Base-by-base conservation (phyloP, 345 rosid genomes). In the Eutrema heterophyllum region DNA sequence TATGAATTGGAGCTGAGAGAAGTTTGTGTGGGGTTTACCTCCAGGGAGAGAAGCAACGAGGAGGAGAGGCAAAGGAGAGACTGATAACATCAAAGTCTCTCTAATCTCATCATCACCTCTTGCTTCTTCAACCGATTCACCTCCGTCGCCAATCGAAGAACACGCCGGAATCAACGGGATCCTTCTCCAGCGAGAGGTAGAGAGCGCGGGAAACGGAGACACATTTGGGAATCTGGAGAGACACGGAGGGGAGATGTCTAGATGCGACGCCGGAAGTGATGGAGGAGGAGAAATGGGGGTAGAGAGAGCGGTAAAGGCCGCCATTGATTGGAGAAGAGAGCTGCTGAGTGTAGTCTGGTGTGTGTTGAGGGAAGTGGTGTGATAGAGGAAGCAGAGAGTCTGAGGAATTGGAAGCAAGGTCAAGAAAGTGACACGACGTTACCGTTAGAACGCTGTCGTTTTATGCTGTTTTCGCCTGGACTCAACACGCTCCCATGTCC, bases 21-120 rank as follows among this genome's bases (percentile, higher is more conserved):
- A 49, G 27, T 13, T 9, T 57, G 27, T 4, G 51, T 48, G 32
- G 4, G 35, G 14, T 16, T 27, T 83, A 91, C 97, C 97, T 87
- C 97, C 97, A 18, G 96, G 99, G 74, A 95, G 91, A 60, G 96
- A 79, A 79, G 88, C 92, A 30, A 87, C 32, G 76, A 86, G 40
- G 15, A 91, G 80, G 51, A 91, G 68, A 71, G 97, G 87, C 70
- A 89, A 36, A 78, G 96, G 93, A 73, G 72, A 59, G 77, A 95
- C 79, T 59, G 97, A 91, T 76, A 81, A 85, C 55, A 95, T 32
- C 30, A 87, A 50, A 7, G 90, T 85, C 85, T 88, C 90, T 18
- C 26, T 58, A 26, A 74, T 35, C 74, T 68, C 82, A 41, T 39
- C 76, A 70, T 49, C 46, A 29, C 38, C 68, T 46, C 62, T 71